Evolutionary conservation across 192 early-diverging fungal species (phyloP).

Genomic region (Podila epicladia): DNA sequence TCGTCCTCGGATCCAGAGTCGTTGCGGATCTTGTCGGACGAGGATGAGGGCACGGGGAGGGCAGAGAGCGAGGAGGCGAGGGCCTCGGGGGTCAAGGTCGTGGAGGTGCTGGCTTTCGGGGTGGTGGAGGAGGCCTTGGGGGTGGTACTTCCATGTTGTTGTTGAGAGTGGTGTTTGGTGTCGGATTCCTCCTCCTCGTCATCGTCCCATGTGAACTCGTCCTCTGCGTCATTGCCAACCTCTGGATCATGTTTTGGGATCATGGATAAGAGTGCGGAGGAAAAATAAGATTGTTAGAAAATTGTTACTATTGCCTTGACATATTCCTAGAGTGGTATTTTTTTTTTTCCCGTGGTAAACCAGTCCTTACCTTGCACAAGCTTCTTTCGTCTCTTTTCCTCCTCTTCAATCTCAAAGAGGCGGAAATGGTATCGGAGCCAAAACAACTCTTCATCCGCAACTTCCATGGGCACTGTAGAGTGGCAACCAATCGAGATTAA

Average conservation of each 20-base stretch:
- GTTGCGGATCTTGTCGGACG: neutral
- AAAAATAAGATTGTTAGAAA: neutral
- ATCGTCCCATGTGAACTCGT: slow-evolving; percentile 50
- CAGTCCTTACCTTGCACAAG: slow-evolving; percentile 54
- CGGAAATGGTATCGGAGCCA: slow-evolving; percentile 64
- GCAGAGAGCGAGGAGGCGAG: slow-evolving; percentile 31
- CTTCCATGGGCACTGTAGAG: slow-evolving; percentile 53
- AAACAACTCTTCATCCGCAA: slow-evolving; percentile 56
- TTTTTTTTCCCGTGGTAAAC: neutral
- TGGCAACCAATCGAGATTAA: neutral
- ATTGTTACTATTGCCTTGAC: neutral
- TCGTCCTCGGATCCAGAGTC: slow-evolving; percentile 27
- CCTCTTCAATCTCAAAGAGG: slow-evolving; percentile 61
- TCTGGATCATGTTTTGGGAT: slow-evolving; percentile 7
- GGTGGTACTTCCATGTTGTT: slow-evolving; percentile 35
- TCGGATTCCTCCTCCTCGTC: slow-evolving; percentile 34
- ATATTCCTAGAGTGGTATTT: neutral
- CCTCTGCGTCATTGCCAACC: slow-evolving; percentile 40
- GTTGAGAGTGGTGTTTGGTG: slow-evolving; percentile 5
- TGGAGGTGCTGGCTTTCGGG: slow-evolving; percentile 8
- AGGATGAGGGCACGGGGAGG: slow-evolving; percentile 18
- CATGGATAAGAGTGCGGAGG: neutral
- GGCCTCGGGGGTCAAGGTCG: slow-evolving; percentile 19
- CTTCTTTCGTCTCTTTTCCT: slow-evolving; percentile 58
- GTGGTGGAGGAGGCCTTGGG: slow-evolving; percentile 33